phyloP scores from a whole-genome alignment of 371 early-diverging fungal genomes.

The Amoeboaphelidium occidentale region DNA sequence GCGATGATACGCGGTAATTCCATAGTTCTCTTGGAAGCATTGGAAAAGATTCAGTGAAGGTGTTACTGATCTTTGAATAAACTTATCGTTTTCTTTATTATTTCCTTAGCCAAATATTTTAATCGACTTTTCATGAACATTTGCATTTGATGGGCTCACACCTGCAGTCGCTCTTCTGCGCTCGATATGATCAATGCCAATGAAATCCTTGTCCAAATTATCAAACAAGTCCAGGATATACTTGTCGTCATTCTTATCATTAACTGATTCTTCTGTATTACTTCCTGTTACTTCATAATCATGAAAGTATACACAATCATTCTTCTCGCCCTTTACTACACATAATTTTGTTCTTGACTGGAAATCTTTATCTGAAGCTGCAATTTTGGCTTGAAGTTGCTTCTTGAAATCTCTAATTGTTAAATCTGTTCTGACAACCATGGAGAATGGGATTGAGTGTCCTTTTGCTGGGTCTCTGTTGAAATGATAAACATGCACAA shows the following conservation, averaged over 20 bases:
- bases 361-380: constrained; percentile 64
- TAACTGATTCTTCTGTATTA: not conserved
- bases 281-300: not conserved
- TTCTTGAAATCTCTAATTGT: constrained; percentile 32
- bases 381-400: constrained; percentile 39
- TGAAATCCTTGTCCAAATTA: constrained; percentile 26
- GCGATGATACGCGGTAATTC: constrained; percentile 90
- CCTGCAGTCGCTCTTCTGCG: constrained; percentile 25
- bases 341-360: constrained; percentile 39
- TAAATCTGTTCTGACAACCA: constrained; percentile 38
- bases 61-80: too few relatives aligned
- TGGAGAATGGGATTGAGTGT: constrained; percentile 61
- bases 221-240: constrained; percentile 17
- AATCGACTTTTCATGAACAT: constrained; percentile 18
- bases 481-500: constrained; percentile 48
- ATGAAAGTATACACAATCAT: not conserved
- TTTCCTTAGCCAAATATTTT: constrained; percentile 14
- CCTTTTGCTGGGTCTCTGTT: constrained; percentile 28
- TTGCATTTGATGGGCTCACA: constrained; percentile 17
- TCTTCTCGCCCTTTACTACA: constrained; percentile 8
- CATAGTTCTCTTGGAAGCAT: constrained; percentile 62
- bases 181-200: constrained; percentile 60
- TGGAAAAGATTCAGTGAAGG: too few relatives aligned
- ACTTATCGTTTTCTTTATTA: constrained; percentile 8
- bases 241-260: constrained; percentile 23